Base-by-base conservation (phyloP, 208 protist species). In the Acanthamoeba castellanii region DNA sequence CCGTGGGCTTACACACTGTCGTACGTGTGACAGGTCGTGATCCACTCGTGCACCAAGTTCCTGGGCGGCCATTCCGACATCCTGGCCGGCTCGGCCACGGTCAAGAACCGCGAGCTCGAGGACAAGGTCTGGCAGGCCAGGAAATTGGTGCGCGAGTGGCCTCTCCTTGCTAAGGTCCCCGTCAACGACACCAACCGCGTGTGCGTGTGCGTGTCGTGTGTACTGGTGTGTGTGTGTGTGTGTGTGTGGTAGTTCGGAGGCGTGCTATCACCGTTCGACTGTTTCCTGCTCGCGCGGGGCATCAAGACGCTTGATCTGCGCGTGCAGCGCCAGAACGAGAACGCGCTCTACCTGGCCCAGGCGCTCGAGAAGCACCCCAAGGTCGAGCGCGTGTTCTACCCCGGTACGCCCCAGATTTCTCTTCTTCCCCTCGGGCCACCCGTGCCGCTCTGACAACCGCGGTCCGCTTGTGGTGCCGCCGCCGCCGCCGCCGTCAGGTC, bases 11-110 rank as follows among this genome's bases (percentile, higher is more conserved):
- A 32, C 96, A 99, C 8, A 99, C 99, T 93, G 14, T 2, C 52
- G 52, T 6, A 14, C 13, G 52, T 5, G 52, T 98, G 98, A 78
- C 99, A 99, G 95, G 98, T 99, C 92, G 98, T 98, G 14, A 95
- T 99, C 34, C 98, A 99, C 96, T 99, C 98, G 81, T 97, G 98
- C 18, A 99, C 98, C 68, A 99, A 99, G 97, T 99, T 99, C 78
- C 97, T 99, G 32, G 98, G 98, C 96, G 99, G 99, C 64, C 99
- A 99, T 96, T 98, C 97, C 89, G 98, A 99, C 96, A 97, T 97
- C n/a, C 98, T 99, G 96, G 97, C 97, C 91, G 99, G 99, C 50
- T 92, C 98, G 34, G 92, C 98, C 55, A 97, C 96, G 76, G 97
- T 96, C 37, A 97, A 97, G 85, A 96, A 95, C 47, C 97, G 96